These are phyloP conservation scores for Colletotrichum tofieldiae DNA, from an alignment of 2,329 filamentous ascomycete species.

Conservation along the genomic window DNA sequence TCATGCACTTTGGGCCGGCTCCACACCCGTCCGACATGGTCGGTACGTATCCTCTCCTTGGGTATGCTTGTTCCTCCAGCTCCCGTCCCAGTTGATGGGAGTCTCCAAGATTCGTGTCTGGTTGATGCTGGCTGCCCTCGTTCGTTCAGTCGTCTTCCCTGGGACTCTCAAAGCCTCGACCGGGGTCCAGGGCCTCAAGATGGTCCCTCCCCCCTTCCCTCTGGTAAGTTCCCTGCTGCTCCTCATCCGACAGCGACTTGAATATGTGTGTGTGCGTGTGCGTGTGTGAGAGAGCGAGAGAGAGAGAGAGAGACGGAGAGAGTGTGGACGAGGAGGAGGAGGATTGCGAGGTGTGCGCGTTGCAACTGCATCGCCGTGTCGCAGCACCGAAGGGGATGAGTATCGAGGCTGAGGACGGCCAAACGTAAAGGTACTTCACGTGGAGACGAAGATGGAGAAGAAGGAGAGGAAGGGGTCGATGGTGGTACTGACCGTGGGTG, in stretches of 20 bases:
- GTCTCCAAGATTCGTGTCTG: constrained; percentile 36
- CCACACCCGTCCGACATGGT: constrained; percentile 36
- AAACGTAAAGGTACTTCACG: constrained; percentile 2
- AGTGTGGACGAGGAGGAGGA: neutral
- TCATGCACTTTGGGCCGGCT: constrained; percentile 39
- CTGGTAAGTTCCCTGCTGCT: constrained; percentile 17
- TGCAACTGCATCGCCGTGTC: constrained; percentile 18
- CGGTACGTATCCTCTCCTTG: constrained; percentile 28
- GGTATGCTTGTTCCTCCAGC: constrained; percentile 27
- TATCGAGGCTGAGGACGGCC: constrained; percentile 7
- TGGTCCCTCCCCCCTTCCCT: constrained; percentile 22
- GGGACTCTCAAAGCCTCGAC: constrained; percentile 26
- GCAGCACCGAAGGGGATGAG: constrained; percentile 12
- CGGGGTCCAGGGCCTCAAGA: constrained; percentile 33
- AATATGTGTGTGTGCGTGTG: neutral
- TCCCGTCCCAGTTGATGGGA: constrained; percentile 32
- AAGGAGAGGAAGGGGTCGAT: neutral
- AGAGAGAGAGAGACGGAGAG: neutral
- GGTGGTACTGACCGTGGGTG: neutral
- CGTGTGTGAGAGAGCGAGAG: neutral
- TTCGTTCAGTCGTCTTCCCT: constrained; percentile 35
- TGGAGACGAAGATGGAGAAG: constrained; percentile 11
- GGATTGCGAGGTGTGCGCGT: neutral
- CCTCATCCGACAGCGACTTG: constrained; percentile 26
- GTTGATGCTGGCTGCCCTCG: constrained; percentile 39